Conservation (phyloP, 306 rosid genomes). For the Senna tora region DNA sequence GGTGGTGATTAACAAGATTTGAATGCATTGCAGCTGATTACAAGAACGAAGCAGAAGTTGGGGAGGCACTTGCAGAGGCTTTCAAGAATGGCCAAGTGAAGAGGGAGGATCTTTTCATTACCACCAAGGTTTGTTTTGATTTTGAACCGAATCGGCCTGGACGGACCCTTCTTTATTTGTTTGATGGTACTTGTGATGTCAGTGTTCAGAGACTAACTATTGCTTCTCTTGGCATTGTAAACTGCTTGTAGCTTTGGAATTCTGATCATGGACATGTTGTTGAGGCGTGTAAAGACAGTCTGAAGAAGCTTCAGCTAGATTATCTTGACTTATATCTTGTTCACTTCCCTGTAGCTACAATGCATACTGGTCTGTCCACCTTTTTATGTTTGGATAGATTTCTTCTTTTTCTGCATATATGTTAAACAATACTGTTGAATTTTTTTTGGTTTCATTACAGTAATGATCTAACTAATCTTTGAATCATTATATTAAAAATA, state of each 20-base stretch:
- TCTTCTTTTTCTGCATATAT: constrained; percentile 1
- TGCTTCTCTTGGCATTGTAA: constrained; percentile 25
- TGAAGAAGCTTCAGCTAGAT: constrained; percentile 79
- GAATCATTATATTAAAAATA: constrained; percentile 4
- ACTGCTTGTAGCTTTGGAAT: constrained; percentile 85
- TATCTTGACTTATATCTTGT: constrained; percentile 86
- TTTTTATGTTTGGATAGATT: constrained; percentile 4
- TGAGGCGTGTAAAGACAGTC: constrained; percentile 88
- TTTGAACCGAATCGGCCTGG: background rate
- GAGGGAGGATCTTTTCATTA: constrained; percentile 88
- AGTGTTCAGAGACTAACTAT: constrained; percentile 8
- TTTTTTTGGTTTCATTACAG: background rate
- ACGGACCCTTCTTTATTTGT: constrained; percentile 3
- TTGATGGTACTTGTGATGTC: background rate
- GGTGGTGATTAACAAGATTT: constrained; percentile 31
- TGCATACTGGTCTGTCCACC: constrained; percentile 64
- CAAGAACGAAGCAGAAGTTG: constrained; percentile 80
- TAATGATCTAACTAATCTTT: constrained; percentile 2
- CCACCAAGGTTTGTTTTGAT: constrained; percentile 68
- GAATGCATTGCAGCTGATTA: constrained; percentile 68
- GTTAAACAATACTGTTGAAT: background rate
- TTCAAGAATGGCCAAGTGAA: constrained; percentile 66
- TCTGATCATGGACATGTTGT: constrained; percentile 91
- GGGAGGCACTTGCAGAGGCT: constrained; percentile 81
- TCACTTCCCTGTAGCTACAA: constrained; percentile 82